Percentiles rank a stretch among this genome's conserved stretches.
These are phyloP conservation scores for Casuarina equisetifolia DNA, from an alignment of 306 rosid genomes.

Conservation along the genomic window DNA sequence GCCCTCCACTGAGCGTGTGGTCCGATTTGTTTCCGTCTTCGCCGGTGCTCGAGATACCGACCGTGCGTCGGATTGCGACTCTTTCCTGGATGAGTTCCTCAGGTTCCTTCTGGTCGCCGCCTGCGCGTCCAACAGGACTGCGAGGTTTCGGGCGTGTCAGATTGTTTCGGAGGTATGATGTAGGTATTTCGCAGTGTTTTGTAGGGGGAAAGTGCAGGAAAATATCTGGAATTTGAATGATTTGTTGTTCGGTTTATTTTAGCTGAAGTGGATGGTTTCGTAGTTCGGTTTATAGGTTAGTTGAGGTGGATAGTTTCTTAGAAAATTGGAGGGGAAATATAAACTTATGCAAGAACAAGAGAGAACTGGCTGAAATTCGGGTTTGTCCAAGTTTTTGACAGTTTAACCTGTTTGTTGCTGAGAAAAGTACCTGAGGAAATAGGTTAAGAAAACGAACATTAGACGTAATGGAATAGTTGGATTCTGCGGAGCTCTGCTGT, in stretches of 20 bases:
- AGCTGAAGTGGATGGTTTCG: not conserved
- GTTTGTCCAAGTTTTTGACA: not conserved
- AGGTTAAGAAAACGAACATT: not conserved
- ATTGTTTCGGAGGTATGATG: constrained; percentile 72
- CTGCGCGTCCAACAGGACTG: constrained; percentile 49
- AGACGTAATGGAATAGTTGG: not conserved
- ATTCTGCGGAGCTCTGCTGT: too few species aligned
- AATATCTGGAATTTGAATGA: constrained; percentile 1
- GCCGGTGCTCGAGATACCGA: constrained; percentile 37
- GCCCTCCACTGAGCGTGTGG: constrained; percentile 67
- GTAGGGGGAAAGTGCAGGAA: not conserved
- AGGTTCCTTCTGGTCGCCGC: constrained; percentile 65
- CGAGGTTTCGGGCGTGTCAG: constrained; percentile 88
- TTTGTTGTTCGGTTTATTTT: not conserved
- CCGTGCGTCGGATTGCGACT: constrained; percentile 37
- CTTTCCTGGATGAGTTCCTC: constrained; percentile 66
- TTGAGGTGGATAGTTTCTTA: too few species aligned
- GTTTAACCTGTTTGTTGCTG: not conserved
- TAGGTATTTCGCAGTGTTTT: not conserved
- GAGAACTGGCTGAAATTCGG: not conserved
- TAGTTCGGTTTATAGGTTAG: too few species aligned
- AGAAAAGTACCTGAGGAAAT: not conserved
- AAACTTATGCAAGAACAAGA: too few species aligned
- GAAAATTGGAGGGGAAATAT: too few species aligned
- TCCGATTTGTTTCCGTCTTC: constrained; percentile 69